Evolutionary conservation across 352 stramenopile genomes (phyloP), one percentile per base, ranked within the genome.

Genomic region (Phytophthora pini): DNA sequence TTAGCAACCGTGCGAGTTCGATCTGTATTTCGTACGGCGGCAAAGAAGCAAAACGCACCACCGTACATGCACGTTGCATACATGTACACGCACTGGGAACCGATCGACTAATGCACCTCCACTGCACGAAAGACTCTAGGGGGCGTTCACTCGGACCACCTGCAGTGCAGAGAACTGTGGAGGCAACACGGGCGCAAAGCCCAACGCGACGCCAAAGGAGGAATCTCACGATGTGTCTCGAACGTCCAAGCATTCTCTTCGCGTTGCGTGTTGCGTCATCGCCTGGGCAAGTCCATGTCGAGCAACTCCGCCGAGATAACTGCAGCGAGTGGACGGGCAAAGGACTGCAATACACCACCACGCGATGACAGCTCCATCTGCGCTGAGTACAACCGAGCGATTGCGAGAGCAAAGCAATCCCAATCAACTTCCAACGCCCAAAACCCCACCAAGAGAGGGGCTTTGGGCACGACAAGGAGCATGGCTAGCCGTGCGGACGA

Each of bases 281-380:
- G 7, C 17, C 5, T 10, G 17, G 52, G 22, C 46, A 50, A 45
- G 59, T 59, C 59, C 61, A 61, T 73, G 51, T 22, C 49, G 49
- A n/a, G 20, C 43, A 22, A 24, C 20, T 69, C 53, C 65, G 41
- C 26, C 65, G 44, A 62, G 53, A 70, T 55, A 24, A 60, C 48
- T 51, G 31, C 36, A 62, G 47, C 38, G 56, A 66, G 53, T 55
- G 66, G 54, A 26, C 50, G 61, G 26, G 17, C 26, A 57, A 40
- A n/a, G 26, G 58, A 68, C 58, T 68, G 65, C 59, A 73, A 73
- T 51, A 64, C 31, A 69, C 58, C 58, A 54, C 52, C 65, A 44
- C 45, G 38, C 12, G 64, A 43, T 72, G 64, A 72, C 64, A 55
- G 27, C 29, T 63, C 56, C 43, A 61, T 61, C 56, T 61, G 55